A percentile compares a stretch with the other conserved stretches of the same genome.
Evolutionary conservation across 129 eudicot species (phyloP).

Genomic region (Calendula officinalis): DNA sequence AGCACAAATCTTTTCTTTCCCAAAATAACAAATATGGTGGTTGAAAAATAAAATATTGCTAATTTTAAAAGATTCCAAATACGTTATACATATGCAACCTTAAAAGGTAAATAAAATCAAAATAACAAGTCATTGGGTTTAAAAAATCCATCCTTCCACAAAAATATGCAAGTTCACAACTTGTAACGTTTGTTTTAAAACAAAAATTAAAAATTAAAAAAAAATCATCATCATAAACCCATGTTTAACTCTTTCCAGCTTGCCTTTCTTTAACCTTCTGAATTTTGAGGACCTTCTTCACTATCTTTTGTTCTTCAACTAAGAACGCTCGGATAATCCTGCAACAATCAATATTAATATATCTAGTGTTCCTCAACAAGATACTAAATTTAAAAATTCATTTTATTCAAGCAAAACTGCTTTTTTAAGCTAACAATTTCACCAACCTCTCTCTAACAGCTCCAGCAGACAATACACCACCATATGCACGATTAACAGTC

Average conservation of each 20-base stretch:
- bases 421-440: no score
- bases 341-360: background rate
- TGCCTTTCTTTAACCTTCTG: conserved; percentile 57
- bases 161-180: conserved; percentile 27
- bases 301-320: conserved; percentile 63
- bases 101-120: background rate
- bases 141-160: conserved; percentile 17
- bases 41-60: no score
- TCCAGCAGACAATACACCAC: conserved; percentile 53
- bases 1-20: no score
- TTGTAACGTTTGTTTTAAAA: conserved; percentile 5
- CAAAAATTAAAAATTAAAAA: conserved; percentile 21
- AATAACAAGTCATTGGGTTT: conserved; percentile 23
- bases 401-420: background rate
- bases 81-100: background rate
- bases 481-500: conserved; percentile 62
- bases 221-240: conserved; percentile 11
- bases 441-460: conserved; percentile 59
- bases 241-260: conserved; percentile 34
- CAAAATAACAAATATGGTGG: no score
- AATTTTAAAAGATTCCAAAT: no score
- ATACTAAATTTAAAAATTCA: background rate
- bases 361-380: background rate
- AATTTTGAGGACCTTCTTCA: conserved; percentile 58
- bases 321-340: conserved; percentile 59